A percentile compares a stretch with the other conserved stretches of the same genome.
phyloP scores from a whole-genome alignment of 1,139 yeast species.

The Yamadazyma songkhlaensis region DNA sequence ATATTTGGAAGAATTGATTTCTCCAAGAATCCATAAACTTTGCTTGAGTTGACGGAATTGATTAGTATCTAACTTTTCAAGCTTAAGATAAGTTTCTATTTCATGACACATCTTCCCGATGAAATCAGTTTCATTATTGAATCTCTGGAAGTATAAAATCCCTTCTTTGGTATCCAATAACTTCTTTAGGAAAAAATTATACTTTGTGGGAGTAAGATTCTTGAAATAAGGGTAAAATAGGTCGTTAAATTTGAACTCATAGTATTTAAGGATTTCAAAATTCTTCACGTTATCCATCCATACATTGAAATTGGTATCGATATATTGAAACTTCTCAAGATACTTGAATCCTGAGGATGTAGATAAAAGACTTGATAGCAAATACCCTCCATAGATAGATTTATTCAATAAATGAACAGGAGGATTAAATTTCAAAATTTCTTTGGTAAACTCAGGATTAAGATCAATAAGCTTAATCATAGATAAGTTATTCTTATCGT shows the following conservation, averaged over 20 bases:
- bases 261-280: slow-evolving; percentile 11
- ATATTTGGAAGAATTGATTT: slow-evolving; percentile 64
- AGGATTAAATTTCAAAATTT: slow-evolving; percentile 27
- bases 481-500: neutral
- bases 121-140: slow-evolving; percentile 20
- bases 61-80: slow-evolving; percentile 10
- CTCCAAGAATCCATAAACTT: slow-evolving; percentile 85
- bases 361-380: neutral
- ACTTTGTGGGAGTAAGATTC: slow-evolving; percentile 9
- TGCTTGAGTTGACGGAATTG: slow-evolving; percentile 60
- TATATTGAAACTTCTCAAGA: slow-evolving; percentile 31
- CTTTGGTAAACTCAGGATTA: slow-evolving; percentile 13
- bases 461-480: neutral
- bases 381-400: neutral
- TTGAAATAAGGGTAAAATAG: slow-evolving; percentile 27
- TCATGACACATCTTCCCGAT: slow-evolving; percentile 25
- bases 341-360: slow-evolving; percentile 30
- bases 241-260: slow-evolving; percentile 11
- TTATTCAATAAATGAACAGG: slow-evolving; percentile 27
- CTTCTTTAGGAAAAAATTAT: slow-evolving; percentile 61
- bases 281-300: slow-evolving; percentile 21
- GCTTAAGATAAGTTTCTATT: slow-evolving; percentile 18
- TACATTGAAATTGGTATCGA: slow-evolving; percentile 29
- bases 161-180: slow-evolving; percentile 84
- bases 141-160: slow-evolving; percentile 35